Evolutionary conservation across 75 land plant species (phyloP).

Genomic region (Picea glauca): DNA sequence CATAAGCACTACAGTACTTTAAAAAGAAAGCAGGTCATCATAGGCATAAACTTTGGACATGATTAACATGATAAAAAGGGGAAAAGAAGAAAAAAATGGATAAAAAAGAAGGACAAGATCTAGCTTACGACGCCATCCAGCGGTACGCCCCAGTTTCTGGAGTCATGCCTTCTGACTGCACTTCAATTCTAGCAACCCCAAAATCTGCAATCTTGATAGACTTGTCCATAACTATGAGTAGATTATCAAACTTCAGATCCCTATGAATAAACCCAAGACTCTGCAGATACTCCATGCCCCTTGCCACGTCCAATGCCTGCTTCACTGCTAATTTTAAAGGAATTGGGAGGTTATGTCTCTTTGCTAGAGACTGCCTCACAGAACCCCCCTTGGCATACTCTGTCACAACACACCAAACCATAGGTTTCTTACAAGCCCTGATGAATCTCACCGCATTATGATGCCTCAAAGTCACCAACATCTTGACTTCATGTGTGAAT

Average conservation of each 20-base stretch:
- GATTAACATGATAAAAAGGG: no score
- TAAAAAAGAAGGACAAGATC: no score
- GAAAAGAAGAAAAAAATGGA: no score
- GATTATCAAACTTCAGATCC: slow-evolving; percentile 25
- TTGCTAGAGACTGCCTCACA: slow-evolving; percentile 54
- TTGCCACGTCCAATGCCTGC: slow-evolving; percentile 73
- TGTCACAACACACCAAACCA: slow-evolving; percentile 86
- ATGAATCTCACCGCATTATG: slow-evolving; percentile 78
- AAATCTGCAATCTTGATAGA: slow-evolving; percentile 25
- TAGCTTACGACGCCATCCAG: no score
- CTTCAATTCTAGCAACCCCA: slow-evolving; percentile 17
- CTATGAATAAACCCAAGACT: slow-evolving; percentile 61
- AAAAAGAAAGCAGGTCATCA: no score
- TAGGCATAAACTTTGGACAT: no score
- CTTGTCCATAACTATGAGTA: no score
- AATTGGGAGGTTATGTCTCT: slow-evolving; percentile 45
- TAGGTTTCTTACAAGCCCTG: slow-evolving; percentile 69
- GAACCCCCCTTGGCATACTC: slow-evolving; percentile 88
- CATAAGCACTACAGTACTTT: no score
- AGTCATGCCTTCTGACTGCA: no score
- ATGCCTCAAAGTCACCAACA: slow-evolving; percentile 68
- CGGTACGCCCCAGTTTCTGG: no score
- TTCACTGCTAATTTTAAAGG: slow-evolving; percentile 63
- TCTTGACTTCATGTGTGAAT: slow-evolving; percentile 74
- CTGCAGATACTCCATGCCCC: slow-evolving; percentile 81